Evolutionary conservation across 2,329 filamentous ascomycete species (phyloP), one percentile per base, ranked within the genome.

Genomic region (Dothistroma septosporum): DNA sequence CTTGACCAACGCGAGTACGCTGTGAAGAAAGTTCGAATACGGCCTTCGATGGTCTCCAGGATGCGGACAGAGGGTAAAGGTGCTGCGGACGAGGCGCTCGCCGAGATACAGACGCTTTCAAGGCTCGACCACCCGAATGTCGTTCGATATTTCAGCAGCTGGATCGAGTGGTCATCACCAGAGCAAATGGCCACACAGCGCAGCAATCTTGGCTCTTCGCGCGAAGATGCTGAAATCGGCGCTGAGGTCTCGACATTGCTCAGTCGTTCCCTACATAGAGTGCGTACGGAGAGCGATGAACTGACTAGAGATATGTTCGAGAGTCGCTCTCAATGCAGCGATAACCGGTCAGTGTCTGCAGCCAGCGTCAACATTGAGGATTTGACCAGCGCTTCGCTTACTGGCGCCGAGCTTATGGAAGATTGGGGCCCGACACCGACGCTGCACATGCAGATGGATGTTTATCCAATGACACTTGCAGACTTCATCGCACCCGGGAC

Each of bases 391-490:
- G 10, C 2, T 12, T 50, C 47, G 22, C 53, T 28, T 41, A 61
- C 35, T 21, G 54, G 58, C 12, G 63, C 53, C 46, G 57, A 41
- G 1, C 44, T 64, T 14, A 31, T 60, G n/a, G 49, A 57, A 2
- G 62, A 48, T 11, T 44, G 58, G 12, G 66, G 63, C 16, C 69
- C 71, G 19, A 72, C 50, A 11, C 67, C 86, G 11, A 81, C 82
- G 5, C 76, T 88, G 9, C 85, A 87, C 70, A 85, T 88, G n/a
- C 86, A 88, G 68, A 88, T 88, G 85, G 84, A 83, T 4, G 76
- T 86, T 2, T 84, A 87, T 70, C 85, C 85, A 0, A 78, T 86
- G 56, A 87, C 84, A 1, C 77, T 89, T 11, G 79, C 82, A 9
- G 81, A 83, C 1, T 88, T 85, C 66, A 71, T 89, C 5, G 80